Evolutionary conservation across 225 moss, liverwort and hornwort species (phyloP), one percentile per base, ranked within the genome.

Genomic region (Polytrichum formosum): DNA sequence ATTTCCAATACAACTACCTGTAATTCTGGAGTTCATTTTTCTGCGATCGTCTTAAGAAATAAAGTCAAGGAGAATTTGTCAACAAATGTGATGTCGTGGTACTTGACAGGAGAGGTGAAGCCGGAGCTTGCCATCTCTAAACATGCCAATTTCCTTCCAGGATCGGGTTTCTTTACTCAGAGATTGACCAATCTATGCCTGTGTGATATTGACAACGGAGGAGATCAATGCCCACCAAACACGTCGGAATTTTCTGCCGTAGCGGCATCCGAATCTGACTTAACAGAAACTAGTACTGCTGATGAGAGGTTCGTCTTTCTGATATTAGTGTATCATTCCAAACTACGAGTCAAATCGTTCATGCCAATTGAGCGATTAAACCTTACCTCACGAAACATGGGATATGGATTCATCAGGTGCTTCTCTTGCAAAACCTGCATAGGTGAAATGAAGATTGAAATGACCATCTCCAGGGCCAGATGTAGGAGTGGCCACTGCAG

Each of bases 261-360:
- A 35, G 46, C 37, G 46, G 46, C 62, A n/a, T 53, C 70, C n/a
- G 56, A 70, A 8, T 35, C 70, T 58, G 70, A 58, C n/a, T 9
- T 56, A 1, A 56, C 56, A 31, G 70, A 70, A 23, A 20, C 46
- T 46, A 16, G 13, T 46, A 46, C 18, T 35, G 30, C 30, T 29
- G 70, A 71, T 63, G 71, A 71, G 46, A 71, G 71, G 71, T 71
- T 26, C 26, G 71, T 26, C 46, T 63, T 16, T 20, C 19, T 35
- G 18, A 5, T 65, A 10, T 6, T 17, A 5, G 5, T 6, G 5
- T 61, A 4, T 2, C 26, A 21, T 26, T 22, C 7, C 33, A 7
- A 7, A 22, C 21, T n/a, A n/a, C 22, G 4, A 5, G 13, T 22
- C 21, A 61, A 58, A 26, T 61, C 21, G 26, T 7, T 5, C 26